These are phyloP conservation scores for Penicillium sp. DNA, from an alignment of 2,329 filamentous ascomycete genomes.

Conservation along the genomic window DNA sequence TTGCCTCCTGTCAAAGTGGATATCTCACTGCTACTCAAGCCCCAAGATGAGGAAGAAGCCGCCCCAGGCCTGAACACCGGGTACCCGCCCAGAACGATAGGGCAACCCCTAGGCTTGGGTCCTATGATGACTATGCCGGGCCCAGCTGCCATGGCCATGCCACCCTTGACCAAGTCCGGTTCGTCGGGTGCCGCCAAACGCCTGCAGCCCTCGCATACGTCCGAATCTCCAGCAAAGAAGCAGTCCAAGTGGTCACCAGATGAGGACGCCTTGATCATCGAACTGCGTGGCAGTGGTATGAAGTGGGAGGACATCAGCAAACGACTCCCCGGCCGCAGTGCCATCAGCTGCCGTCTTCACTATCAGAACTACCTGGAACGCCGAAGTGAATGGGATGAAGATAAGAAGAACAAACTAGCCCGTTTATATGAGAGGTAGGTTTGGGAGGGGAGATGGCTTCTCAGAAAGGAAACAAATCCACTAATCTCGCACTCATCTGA, in stretches of 20 bases:
- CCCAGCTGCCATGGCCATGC: conserved; percentile 22
- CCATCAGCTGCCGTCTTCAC: conserved; percentile 89
- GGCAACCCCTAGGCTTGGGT: conserved; percentile 26
- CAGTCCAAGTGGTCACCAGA: conserved; percentile 96
- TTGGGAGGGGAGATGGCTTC: not conserved
- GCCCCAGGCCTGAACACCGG: conserved; percentile 31
- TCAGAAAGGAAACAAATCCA: not conserved
- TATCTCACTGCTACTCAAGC: conserved; percentile 87
- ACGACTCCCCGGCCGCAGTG: conserved; percentile 80
- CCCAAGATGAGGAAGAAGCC: conserved; percentile 42
- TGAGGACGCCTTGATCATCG: conserved; percentile 90
- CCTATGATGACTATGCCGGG: conserved; percentile 22
- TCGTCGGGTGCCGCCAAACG: conserved; percentile 38
- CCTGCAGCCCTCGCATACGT: conserved; percentile 47
- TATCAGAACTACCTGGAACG: conserved; percentile 97
- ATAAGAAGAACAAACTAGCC: conserved; percentile 94
- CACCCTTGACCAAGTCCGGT: conserved; percentile 30
- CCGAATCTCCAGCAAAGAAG: conserved; percentile 75
- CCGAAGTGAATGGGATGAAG: conserved; percentile 92
- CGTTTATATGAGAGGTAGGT: conserved; percentile 89
- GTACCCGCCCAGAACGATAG: conserved; percentile 28
- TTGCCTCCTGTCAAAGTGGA: conserved; percentile 71
- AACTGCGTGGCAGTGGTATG: conserved; percentile 85
- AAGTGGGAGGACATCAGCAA: conserved; percentile 99
- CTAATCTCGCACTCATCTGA: conserved; percentile 9